These are phyloP conservation scores for Tremella yokohamensis DNA, from an alignment of 768 basidiomycete species.

Conservation along the genomic window DNA sequence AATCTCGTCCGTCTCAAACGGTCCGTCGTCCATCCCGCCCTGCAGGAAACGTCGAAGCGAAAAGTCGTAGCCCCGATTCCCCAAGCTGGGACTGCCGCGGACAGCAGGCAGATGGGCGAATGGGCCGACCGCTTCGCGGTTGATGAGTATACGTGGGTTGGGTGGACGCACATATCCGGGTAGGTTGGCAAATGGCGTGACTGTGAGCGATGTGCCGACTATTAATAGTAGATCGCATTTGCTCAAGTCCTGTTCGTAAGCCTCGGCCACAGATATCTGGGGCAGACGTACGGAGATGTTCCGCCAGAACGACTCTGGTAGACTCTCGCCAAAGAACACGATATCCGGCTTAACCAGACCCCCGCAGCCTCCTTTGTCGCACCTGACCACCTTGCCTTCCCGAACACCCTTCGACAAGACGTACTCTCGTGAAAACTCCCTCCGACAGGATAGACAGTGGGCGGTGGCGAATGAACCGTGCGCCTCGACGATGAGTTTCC, in stretches of 20 bases:
- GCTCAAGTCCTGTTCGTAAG: conserved; percentile 52
- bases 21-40: neutral
- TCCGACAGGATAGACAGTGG: conserved; percentile 71
- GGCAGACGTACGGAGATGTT: conserved; percentile 53
- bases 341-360: conserved; percentile 91
- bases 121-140: conserved; percentile 71
- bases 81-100: neutral
- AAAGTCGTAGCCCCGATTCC: too few relatives aligned
- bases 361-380: conserved; percentile 57
- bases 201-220: conserved; percentile 71
- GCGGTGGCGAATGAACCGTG: conserved; percentile 92
- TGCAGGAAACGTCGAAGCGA: neutral
- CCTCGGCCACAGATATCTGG: neutral
- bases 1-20: conserved; percentile 9
- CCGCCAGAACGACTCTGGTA: conserved; percentile 67
- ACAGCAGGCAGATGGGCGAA: conserved; percentile 13
- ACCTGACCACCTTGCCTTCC: conserved; percentile 65
- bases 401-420: conserved; percentile 64
- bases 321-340: conserved; percentile 75
- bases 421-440: conserved; percentile 61
- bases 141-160: conserved; percentile 84
- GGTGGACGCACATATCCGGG: conserved; percentile 57
- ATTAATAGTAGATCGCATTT: conserved; percentile 83
- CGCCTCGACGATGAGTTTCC: conserved; percentile 77
- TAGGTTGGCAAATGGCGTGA: conserved; percentile 78